These are phyloP conservation scores for Plasmodium fragile DNA, from an alignment of 169 alveolate genomes.

Conservation along the genomic window DNA sequence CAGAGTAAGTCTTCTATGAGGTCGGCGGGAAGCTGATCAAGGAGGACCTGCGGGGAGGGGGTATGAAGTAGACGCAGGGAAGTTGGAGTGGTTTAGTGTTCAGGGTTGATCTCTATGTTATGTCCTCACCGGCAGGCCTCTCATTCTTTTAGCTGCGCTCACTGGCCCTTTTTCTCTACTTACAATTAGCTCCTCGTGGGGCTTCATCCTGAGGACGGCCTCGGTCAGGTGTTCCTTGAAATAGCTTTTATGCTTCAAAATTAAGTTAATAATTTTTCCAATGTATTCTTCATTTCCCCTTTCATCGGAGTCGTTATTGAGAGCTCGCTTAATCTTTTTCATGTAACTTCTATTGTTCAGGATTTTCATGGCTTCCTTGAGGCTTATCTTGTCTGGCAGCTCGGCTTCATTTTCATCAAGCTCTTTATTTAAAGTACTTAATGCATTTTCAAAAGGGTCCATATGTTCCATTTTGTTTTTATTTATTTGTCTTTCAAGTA, in stretches of 20 bases:
- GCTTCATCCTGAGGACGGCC: constrained; percentile 29
- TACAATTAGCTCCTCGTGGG: constrained; percentile 72
- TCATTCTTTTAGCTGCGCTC: neutral
- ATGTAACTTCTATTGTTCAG: constrained; percentile 32
- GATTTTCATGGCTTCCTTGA: constrained; percentile 71
- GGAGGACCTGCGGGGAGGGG: neutral
- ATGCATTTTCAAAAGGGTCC: constrained; percentile 48
- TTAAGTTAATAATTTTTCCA: constrained; percentile 34
- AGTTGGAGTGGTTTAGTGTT: neutral
- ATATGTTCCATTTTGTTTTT: constrained; percentile 13
- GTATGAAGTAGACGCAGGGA: neutral
- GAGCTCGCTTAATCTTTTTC: constrained; percentile 34
- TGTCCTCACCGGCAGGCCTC: neutral
- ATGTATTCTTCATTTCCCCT: constrained; percentile 23
- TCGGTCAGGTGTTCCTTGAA: constrained; percentile 37
- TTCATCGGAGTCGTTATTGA: constrained; percentile 27
- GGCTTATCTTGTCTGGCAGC: constrained; percentile 56
- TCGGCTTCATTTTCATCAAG: constrained; percentile 31
- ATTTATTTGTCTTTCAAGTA: constrained; percentile 20
- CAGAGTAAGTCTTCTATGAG: constrained; percentile 2
- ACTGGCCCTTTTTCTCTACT: neutral
- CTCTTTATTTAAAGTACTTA: constrained; percentile 24
- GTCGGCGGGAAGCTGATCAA: constrained; percentile 4
- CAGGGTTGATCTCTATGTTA: neutral
- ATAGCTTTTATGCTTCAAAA: constrained; percentile 30